A percentile compares a stretch with the other conserved stretches of the same genome.
Evolutionary conservation across 305 asterid species (phyloP).

Genomic region (Ilex paraguariensis): DNA sequence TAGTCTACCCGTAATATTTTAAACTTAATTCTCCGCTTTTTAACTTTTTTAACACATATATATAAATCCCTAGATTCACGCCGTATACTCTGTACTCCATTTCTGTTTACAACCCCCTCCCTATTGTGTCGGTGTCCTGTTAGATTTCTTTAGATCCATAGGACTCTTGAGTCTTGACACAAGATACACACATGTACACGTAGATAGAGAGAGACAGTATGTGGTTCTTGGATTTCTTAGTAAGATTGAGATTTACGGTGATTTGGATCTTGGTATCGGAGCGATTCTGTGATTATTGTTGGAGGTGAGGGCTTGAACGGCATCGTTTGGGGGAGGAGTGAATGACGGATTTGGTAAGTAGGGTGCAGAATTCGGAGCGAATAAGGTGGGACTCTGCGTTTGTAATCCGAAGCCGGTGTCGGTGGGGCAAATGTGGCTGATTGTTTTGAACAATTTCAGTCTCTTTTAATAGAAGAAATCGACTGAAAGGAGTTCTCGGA

Average conservation of each 20-base stretch:
- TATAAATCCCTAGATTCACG: too few relatives aligned
- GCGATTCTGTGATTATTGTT: constrained; percentile 33
- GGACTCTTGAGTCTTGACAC: constrained; percentile 10
- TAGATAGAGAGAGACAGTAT: neutral
- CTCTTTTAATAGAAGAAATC: neutral
- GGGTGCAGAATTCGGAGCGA: constrained; percentile 34
- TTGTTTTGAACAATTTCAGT: neutral
- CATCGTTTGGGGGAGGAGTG: constrained; percentile 28
- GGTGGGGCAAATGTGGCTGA: constrained; percentile 87
- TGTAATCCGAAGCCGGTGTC: constrained; percentile 56
- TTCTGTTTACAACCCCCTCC: constrained; percentile 12
- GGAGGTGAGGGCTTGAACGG: constrained; percentile 21
- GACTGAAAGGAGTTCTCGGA: neutral
- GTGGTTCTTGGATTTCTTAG: neutral
- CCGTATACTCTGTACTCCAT: neutral
- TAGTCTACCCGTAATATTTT: too few relatives aligned
- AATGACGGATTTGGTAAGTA: constrained; percentile 49
- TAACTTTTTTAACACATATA: too few relatives aligned
- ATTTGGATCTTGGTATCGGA: constrained; percentile 2
- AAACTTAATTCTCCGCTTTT: too few relatives aligned
- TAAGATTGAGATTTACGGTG: neutral
- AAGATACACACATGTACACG: neutral
- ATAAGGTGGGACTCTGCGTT: constrained; percentile 59
- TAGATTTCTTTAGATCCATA: constrained; percentile 56
- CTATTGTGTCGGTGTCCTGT: constrained; percentile 50